Conservation (phyloP, 2,329 filamentous ascomycete species). For the Colletotrichum zoysiae region DNA sequence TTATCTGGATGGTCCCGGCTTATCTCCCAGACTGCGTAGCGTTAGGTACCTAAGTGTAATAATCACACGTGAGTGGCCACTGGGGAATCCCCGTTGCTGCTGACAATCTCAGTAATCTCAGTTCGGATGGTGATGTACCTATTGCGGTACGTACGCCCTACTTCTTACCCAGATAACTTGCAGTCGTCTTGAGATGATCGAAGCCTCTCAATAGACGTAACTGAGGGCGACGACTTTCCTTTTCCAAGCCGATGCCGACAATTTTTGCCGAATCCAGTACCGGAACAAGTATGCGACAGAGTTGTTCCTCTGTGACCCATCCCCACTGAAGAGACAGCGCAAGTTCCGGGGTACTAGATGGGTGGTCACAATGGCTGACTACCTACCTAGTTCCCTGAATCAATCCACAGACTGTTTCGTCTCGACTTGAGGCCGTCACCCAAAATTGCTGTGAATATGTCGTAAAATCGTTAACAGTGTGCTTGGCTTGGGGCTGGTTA, state of each 20-base stretch:
- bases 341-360: background rate
- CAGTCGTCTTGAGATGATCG: too few species aligned
- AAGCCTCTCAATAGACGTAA: too few species aligned
- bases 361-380: background rate
- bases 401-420: background rate
- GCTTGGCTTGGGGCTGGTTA: background rate
- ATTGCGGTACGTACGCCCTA: too few species aligned
- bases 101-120: too few species aligned
- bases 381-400: too few species aligned
- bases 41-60: too few species aligned
- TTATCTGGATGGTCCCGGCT: conserved; percentile 18
- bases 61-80: conserved; percentile 16
- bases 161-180: too few species aligned
- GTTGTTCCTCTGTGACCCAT: background rate
- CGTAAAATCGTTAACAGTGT: background rate
- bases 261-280: too few species aligned
- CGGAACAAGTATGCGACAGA: background rate
- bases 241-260: too few species aligned
- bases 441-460: background rate
- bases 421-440: background rate
- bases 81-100: background rate
- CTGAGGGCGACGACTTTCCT: too few species aligned
- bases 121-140: too few species aligned
- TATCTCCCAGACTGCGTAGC: conserved; percentile 8
- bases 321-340: background rate